These are phyloP conservation scores for Trichocladium antarcticum DNA, from an alignment of 495 filamentous ascomycete genomes.

Conservation along the genomic window DNA sequence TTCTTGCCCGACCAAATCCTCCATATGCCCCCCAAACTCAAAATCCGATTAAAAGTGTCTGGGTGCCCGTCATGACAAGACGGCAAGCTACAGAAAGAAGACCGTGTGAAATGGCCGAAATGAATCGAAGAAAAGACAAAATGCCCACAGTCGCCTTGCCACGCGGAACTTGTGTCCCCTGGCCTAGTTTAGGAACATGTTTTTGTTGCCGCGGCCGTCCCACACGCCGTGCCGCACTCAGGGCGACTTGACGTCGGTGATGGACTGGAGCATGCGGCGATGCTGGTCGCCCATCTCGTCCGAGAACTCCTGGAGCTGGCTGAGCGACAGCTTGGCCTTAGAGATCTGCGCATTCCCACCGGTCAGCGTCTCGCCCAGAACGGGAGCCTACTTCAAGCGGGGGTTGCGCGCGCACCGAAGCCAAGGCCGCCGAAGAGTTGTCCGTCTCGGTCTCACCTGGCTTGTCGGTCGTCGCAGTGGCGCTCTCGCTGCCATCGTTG, in stretches of 20 bases:
- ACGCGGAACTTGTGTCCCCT: not conserved
- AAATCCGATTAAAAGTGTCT: not conserved
- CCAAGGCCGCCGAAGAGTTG: slow-evolving; percentile 44
- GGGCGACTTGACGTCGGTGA: slow-evolving; percentile 23
- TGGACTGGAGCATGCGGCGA: slow-evolving; percentile 32
- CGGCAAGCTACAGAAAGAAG: not conserved
- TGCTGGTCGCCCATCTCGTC: slow-evolving; percentile 40
- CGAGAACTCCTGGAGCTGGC: slow-evolving; percentile 38
- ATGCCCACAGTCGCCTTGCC: not conserved
- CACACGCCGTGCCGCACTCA: not conserved
- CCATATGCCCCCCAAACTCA: no score
- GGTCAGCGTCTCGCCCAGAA: not conserved
- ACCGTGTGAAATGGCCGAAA: not conserved
- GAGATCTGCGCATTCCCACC: slow-evolving; percentile 32
- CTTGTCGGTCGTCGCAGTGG: slow-evolving; percentile 13
- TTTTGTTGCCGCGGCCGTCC: not conserved
- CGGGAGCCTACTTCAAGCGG: not conserved
- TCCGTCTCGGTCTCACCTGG: slow-evolving; percentile 42
- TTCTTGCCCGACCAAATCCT: no score
- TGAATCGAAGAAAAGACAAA: not conserved
- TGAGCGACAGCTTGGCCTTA: slow-evolving; percentile 35
- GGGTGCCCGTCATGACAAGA: not conserved
- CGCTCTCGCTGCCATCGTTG: slow-evolving; percentile 15
- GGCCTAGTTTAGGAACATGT: not conserved
- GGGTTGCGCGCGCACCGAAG: slow-evolving; percentile 44